Conservation (phyloP, 306 rosid genomes). For the Trifolium fragiferum region DNA sequence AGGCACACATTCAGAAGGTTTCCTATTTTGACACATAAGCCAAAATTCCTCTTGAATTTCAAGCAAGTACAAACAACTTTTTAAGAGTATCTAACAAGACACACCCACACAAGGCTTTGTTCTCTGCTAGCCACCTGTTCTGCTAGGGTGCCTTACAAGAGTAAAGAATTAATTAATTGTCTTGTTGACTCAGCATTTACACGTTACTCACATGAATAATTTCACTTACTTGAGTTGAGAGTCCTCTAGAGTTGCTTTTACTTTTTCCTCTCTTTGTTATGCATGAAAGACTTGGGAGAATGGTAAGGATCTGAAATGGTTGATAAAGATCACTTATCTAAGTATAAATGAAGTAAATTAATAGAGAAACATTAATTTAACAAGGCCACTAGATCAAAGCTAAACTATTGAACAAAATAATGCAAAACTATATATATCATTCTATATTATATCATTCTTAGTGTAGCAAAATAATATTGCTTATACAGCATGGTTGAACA, state of each 20-base stretch:
- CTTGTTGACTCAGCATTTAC: slow-evolving; percentile 45
- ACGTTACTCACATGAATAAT: slow-evolving; percentile 17
- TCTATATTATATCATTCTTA: too few relatives aligned
- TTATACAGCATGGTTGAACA: not conserved
- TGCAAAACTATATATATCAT: not conserved
- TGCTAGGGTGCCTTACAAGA: slow-evolving; percentile 81
- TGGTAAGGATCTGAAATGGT: not conserved
- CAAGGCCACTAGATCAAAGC: not conserved
- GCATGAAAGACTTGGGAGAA: not conserved
- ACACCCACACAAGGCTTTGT: slow-evolving; percentile 40
- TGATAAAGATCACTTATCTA: not conserved
- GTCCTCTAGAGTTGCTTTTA: not conserved
- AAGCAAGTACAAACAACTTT: slow-evolving; percentile 48
- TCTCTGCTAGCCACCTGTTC: slow-evolving; percentile 50
- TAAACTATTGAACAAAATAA: not conserved
- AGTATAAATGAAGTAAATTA: too few relatives aligned
- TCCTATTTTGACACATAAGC: slow-evolving; percentile 42
- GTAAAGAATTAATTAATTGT: slow-evolving; percentile 39
- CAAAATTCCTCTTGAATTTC: slow-evolving; percentile 48
- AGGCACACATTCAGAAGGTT: slow-evolving; percentile 36
- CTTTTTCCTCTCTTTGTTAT: not conserved
- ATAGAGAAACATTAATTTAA: too few relatives aligned
- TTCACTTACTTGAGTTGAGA: slow-evolving; percentile 2
- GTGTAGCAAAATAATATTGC: not conserved
- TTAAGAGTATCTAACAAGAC: slow-evolving; percentile 41